Percentiles rank a stretch among this genome's conserved stretches.
These are phyloP conservation scores for Ophiosphaerella herpotricha DNA, from an alignment of 2,329 filamentous ascomycete species.

Conservation along the genomic window DNA sequence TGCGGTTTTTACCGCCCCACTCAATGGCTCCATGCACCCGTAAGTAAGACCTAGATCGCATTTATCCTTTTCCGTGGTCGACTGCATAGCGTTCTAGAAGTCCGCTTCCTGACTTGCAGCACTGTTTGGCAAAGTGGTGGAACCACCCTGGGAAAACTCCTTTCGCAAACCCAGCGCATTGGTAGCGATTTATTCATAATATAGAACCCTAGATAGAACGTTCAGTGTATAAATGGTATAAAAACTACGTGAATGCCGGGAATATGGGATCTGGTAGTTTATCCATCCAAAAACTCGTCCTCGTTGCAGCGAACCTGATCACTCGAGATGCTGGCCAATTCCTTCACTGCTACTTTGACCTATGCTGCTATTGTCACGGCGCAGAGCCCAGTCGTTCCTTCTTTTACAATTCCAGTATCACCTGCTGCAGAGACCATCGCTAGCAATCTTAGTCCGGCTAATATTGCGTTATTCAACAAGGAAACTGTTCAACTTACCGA, in stretches of 20 bases:
- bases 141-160: neutral
- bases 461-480: slow-evolving; percentile 22
- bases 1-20: neutral
- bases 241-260: slow-evolving; percentile 6
- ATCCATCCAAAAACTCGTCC: slow-evolving; percentile 1
- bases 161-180: slow-evolving; percentile 1
- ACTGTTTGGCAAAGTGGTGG: neutral
- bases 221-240: neutral
- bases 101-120: slow-evolving; percentile 1
- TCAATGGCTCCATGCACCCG: neutral
- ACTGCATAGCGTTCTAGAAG: slow-evolving; percentile 3
- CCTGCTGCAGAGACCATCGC: slow-evolving; percentile 33
- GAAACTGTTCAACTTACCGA: slow-evolving; percentile 35
- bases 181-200: slow-evolving; percentile 5
- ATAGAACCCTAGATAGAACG: neutral
- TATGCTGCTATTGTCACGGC: slow-evolving; percentile 19
- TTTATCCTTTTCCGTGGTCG: neutral
- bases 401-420: slow-evolving; percentile 21
- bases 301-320: neutral
- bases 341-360: slow-evolving; percentile 15
- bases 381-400: slow-evolving; percentile 16
- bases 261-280: slow-evolving; percentile 2
- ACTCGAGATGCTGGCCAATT: slow-evolving; percentile 22
- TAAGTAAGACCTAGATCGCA: neutral
- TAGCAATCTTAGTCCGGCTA: slow-evolving; percentile 21